Evolutionary conservation across 1,139 yeast genomes (phyloP).

Genomic region (Yamadazyma sp.): DNA sequence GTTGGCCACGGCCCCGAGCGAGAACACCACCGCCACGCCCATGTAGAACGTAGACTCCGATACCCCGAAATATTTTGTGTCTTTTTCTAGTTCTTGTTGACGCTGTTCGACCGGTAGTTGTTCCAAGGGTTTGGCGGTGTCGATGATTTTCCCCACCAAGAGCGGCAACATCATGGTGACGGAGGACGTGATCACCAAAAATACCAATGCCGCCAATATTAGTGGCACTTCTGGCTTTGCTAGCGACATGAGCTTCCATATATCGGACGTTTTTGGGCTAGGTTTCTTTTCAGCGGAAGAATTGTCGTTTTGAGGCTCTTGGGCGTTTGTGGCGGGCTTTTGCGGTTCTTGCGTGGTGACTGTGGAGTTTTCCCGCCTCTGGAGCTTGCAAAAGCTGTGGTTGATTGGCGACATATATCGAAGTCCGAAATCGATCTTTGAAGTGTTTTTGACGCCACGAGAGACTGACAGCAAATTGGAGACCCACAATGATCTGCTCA

Average conservation of each 20-base stretch:
- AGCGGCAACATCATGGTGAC: constrained; percentile 71
- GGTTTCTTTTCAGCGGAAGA: no score
- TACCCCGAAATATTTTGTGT: constrained; percentile 29
- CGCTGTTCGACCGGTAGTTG: constrained; percentile 9
- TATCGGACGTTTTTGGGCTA: constrained; percentile 17
- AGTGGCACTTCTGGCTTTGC: constrained; percentile 41
- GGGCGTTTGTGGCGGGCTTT: not conserved
- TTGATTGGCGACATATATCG: not conserved
- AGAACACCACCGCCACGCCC: constrained; percentile 48
- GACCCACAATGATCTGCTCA: not conserved
- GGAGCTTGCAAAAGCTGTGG: not conserved
- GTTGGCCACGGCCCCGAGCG: constrained; percentile 73
- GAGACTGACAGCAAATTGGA: not conserved
- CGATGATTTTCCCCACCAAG: constrained; percentile 71
- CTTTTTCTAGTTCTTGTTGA: constrained; percentile 38
- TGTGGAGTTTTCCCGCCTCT: not conserved
- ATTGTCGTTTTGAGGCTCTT: not conserved
- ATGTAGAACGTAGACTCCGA: constrained; percentile 33
- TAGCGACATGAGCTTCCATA: constrained; percentile 28
- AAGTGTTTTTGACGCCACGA: not conserved
- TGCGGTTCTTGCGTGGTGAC: not conserved
- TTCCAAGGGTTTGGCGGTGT: constrained; percentile 29
- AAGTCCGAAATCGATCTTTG: not conserved
- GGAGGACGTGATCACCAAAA: constrained; percentile 56
- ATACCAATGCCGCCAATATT: constrained; percentile 51